phyloP scores from a whole-genome alignment of 768 basidiomycete genomes.

The Boletus huronensis region DNA sequence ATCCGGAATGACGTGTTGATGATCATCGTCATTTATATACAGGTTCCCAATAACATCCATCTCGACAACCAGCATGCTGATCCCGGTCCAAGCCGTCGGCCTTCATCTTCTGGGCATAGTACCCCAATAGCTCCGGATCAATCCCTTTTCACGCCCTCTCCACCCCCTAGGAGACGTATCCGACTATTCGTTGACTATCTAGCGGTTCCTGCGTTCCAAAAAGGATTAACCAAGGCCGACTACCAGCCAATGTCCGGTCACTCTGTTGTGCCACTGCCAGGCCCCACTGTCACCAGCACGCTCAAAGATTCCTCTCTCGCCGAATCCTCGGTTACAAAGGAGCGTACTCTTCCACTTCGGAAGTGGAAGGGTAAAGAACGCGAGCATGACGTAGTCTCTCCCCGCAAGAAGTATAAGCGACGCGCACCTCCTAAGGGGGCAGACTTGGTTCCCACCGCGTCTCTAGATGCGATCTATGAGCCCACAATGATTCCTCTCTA shows the following conservation, averaged over 20 bases:
- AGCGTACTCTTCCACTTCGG: not conserved
- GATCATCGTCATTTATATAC: not conserved
- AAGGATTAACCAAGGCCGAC: slow-evolving; percentile 18
- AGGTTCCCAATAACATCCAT: not conserved
- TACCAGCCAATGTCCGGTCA: slow-evolving; percentile 11
- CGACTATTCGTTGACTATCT: slow-evolving; percentile 16
- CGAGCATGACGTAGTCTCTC: not conserved
- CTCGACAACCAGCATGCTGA: not conserved
- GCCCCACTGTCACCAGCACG: not conserved
- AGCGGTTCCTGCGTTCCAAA: slow-evolving; percentile 20
- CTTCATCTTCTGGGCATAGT: not conserved
- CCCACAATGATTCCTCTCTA: slow-evolving; percentile 12
- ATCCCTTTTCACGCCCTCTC: slow-evolving; percentile 32
- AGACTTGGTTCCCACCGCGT: not conserved
- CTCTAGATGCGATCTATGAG: slow-evolving; percentile 12
- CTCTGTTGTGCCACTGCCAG: not conserved
- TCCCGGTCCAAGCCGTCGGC: slow-evolving; percentile 6
- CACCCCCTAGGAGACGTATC: slow-evolving; percentile 8
- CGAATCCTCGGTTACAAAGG: not conserved
- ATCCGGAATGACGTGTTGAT: not conserved
- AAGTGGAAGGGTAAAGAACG: slow-evolving; percentile 25
- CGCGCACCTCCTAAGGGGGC: not conserved
- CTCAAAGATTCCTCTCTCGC: not conserved
- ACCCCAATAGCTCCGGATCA: slow-evolving; percentile 9
- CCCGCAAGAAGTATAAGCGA: not conserved